Evolutionary conservation across 495 filamentous ascomycete genomes (phyloP).

Genomic region (Pseudotulostoma volvatum): DNA sequence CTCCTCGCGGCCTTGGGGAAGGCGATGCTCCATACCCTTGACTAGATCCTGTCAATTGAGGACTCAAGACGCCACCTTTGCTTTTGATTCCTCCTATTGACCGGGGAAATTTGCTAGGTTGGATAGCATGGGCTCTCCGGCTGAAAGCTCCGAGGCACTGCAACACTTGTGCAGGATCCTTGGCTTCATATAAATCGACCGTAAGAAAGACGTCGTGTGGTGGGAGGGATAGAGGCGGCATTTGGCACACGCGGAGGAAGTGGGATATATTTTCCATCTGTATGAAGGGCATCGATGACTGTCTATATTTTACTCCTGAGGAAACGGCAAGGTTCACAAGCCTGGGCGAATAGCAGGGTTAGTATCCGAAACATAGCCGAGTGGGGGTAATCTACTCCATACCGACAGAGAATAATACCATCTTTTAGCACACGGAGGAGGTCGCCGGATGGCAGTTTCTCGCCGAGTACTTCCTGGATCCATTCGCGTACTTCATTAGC

Average conservation of each 20-base stretch:
- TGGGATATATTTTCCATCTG: constrained; percentile 99
- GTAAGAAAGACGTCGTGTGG: constrained; percentile 94
- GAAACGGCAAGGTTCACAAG: constrained; percentile 70
- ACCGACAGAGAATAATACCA: constrained; percentile 87
- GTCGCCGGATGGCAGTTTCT: constrained; percentile 53
- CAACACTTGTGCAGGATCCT: constrained; percentile 92
- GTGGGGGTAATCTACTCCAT: constrained; percentile 20
- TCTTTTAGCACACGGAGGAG: constrained; percentile 76
- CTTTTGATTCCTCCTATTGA: constrained; percentile 53
- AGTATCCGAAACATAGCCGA: too few relatives aligned
- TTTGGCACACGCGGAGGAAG: constrained; percentile 77
- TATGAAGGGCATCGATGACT: constrained; percentile 87
- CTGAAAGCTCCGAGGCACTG: constrained; percentile 90
- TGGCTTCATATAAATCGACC: constrained; percentile 89
- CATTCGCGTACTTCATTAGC: constrained; percentile 73
- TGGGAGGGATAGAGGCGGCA: constrained; percentile 67
- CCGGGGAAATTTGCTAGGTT: constrained; percentile 54
- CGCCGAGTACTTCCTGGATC: constrained; percentile 72
- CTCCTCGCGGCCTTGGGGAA: constrained; percentile 38
- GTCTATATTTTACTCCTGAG: constrained; percentile 63
- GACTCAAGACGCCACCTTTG: constrained; percentile 44
- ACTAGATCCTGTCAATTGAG: constrained; percentile 49
- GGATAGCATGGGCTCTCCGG: constrained; percentile 60
- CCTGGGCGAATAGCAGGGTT: constrained; percentile 29
- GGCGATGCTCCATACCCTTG: constrained; percentile 20